Conservation (phyloP, 2,329 filamentous ascomycete species). For the Cercospora nicotianae region DNA sequence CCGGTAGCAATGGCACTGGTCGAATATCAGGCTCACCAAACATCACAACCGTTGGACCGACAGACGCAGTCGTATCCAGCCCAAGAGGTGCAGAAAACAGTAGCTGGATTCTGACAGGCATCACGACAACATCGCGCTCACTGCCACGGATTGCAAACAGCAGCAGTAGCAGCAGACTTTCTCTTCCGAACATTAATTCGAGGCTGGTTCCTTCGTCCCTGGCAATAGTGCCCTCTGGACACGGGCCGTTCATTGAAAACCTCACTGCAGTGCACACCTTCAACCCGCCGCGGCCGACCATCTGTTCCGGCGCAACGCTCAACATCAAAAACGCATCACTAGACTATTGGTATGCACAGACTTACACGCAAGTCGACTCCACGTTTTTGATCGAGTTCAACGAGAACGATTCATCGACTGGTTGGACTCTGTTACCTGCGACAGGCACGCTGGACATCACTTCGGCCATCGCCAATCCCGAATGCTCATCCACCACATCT, state of each 20-base stretch:
- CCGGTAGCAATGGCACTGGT: not conserved
- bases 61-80: not conserved
- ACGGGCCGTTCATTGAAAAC: not conserved
- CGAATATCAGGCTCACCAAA: not conserved
- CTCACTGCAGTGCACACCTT: conserved; percentile 1
- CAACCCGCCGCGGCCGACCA: conserved; percentile 12
- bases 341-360: conserved; percentile 40
- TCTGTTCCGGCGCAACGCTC: conserved; percentile 36
- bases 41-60: not conserved
- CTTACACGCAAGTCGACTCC: conserved; percentile 38
- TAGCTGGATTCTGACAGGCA: not conserved
- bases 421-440: conserved; percentile 36
- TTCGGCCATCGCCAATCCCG: conserved; percentile 32
- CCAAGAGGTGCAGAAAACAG: not conserved
- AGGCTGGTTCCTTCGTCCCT: not conserved
- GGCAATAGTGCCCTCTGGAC: not conserved
- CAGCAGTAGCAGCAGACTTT: not conserved
- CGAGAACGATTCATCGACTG: conserved; percentile 32
- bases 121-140: not conserved
- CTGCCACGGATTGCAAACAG: not conserved
- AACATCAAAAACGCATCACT: conserved; percentile 39
- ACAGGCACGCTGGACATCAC: conserved; percentile 38
- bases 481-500: conserved; percentile 29
- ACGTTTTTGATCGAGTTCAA: conserved; percentile 35
- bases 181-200: not conserved